Base-by-base conservation (phyloP, 495 filamentous ascomycete species). In the Talaromyces stipitatus region DNA sequence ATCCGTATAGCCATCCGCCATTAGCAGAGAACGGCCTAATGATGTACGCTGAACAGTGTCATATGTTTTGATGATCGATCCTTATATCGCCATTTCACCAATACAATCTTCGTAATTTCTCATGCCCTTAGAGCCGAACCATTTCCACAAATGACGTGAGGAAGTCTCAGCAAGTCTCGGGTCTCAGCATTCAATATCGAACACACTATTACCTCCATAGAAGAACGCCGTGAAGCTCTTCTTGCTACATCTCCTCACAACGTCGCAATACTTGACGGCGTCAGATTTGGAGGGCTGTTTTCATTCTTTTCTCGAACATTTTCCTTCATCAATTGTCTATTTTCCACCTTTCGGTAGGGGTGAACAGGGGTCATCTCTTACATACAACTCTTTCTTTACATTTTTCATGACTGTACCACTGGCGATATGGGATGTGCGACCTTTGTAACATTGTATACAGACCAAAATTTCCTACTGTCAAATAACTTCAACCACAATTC, bases 1-100 rank as follows among this genome's bases (percentile, higher is more conserved):
- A 70, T 85, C 85, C 54, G 87, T 87, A 60, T 88, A 71, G 56
- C 36, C 27, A 55, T 9, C 3, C 43, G 7, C 43, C 53, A 54
- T 50, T 52, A 60, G 26, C 38, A 48, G 50, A 48, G 50, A 58
- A 47, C 58, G 56, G 56, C 55, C 59, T 65, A 60, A 70, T 60
- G 72, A 71, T 67, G 67, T 73, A 68, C 66, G 69, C 63, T 69
- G 64, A 68, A 51, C 46, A 28, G 55, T 12, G 29, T 48, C 22
- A 57, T 26, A 22, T 47, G 29, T 11, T 41, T 45, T 56, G 26
- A 56, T 32, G 38, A 48, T 55, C 28, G 16, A 27, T 36, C 28
- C 18, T 38, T 54, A n/a, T 52, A 18, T 27, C 12, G 29, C 26
- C 48, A 32, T 22, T 36, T 54, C 36, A 18, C 36, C 36, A 41